Evolutionary conservation across 768 basidiomycete species (phyloP).

Genomic region (Mycena epipterygia): DNA sequence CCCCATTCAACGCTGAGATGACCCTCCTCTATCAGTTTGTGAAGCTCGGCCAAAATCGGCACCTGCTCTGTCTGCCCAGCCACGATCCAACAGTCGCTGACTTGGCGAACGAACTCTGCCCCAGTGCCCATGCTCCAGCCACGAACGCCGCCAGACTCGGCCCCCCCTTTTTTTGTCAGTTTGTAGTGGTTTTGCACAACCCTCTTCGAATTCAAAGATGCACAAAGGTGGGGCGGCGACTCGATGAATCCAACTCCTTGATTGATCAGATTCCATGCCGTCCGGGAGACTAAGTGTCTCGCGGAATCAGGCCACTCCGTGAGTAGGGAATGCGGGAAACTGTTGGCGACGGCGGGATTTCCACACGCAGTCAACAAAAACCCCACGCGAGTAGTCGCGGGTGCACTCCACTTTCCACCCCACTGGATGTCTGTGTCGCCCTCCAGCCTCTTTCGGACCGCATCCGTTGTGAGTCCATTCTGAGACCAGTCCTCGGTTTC

Average conservation of each 20-base stretch:
- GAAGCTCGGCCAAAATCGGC: conserved; percentile 21
- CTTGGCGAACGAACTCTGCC: conserved; percentile 28
- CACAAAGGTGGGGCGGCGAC: neutral
- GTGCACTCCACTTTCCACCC: neutral
- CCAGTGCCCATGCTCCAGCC: conserved; percentile 33
- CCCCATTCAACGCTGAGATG: neutral
- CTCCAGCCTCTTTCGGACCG: neutral
- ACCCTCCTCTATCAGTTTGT: neutral
- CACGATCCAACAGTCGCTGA: conserved; percentile 27
- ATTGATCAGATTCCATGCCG: neutral
- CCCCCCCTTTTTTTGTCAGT: conserved; percentile 35
- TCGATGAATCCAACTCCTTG: conserved; percentile 1
- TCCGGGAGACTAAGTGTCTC: neutral
- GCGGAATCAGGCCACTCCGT: neutral
- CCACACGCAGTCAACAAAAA: neutral
- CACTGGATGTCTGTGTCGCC: too few species aligned
- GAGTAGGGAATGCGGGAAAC: conserved; percentile 12
- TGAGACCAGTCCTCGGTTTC: neutral
- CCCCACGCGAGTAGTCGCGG: neutral
- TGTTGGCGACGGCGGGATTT: conserved; percentile 18
- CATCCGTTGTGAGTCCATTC: neutral
- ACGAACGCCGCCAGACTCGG: conserved; percentile 36
- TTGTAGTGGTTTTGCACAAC: conserved; percentile 33
- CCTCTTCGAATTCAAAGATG: neutral
- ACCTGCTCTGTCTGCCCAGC: conserved; percentile 14